Evolutionary conservation across 2,329 filamentous ascomycete genomes (phyloP).

Genomic region (Parastagonospora avenae): DNA sequence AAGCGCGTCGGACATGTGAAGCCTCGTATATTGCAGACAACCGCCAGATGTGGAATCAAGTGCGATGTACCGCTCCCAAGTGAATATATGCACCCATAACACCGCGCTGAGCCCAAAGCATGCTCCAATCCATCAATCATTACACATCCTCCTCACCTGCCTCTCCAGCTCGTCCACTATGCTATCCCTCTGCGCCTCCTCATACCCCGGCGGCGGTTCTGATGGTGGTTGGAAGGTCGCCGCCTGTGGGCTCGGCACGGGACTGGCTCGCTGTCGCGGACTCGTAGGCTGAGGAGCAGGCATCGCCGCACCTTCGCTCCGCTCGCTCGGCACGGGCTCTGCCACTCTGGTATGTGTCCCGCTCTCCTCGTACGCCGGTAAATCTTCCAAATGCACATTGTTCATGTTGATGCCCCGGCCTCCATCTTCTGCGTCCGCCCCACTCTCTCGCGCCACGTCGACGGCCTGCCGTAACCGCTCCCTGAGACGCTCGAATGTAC

Average conservation of each 20-base stretch:
- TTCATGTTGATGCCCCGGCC: conserved; percentile 59
- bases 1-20: too few relatives aligned
- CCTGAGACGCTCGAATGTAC: conserved; percentile 80
- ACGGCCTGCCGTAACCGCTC: conserved; percentile 82
- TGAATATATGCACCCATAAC: conserved; percentile 14
- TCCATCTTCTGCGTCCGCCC: conserved; percentile 53
- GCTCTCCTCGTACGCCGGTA: conserved; percentile 82
- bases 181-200: conserved; percentile 84
- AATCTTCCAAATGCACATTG: conserved; percentile 78
- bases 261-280: conserved; percentile 33
- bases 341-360: conserved; percentile 44
- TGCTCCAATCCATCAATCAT: conserved; percentile 12
- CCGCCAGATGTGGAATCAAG: too few relatives aligned
- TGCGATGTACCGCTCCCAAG: too few relatives aligned
- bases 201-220: conserved; percentile 88
- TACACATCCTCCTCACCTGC: conserved; percentile 24
- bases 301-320: conserved; percentile 19
- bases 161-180: conserved; percentile 74
- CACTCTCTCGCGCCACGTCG: conserved; percentile 72
- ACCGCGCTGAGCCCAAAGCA: conserved; percentile 28
- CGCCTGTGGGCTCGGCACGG: conserved; percentile 34
- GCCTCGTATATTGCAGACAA: too few relatives aligned
- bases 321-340: conserved; percentile 39
- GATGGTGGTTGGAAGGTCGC: conserved; percentile 58
- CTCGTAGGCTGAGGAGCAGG: conserved; percentile 23